Evolutionary conservation across 805 yeast genomes (phyloP), one percentile per base, ranked within the genome.

Genomic region (Saccharomycopsis vini): DNA sequence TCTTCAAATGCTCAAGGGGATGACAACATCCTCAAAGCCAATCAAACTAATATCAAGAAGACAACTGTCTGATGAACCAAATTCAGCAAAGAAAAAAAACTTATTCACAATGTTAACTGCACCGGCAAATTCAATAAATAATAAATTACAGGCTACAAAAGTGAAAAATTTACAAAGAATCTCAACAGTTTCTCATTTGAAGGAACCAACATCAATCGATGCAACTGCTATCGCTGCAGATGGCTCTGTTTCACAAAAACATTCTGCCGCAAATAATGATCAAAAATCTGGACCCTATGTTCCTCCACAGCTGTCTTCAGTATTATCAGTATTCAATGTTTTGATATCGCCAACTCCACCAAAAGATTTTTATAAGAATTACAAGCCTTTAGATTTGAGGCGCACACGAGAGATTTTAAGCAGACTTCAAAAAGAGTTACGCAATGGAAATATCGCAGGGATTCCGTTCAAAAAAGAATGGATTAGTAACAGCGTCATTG

Each of bases 331-430:
- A 1, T 62, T 72, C 2, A 66, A 69, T 9, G 67, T 75, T 9
- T 56, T 77, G 2, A 53, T 74, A 19, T 79, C 81, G 1, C 80
- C 81, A 2, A 56, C 70, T 9, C 82, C 82, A 0, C 60, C 78
- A 0, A 44, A 62, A 44, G 69, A 67, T 46, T 77, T 61, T 53
- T 64, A 77, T 19, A 67, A 36, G 22, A 46, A 37, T 12, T 49
- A 29, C 22, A 20, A 39, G 19, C 43, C 43, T 6, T 22, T 44
- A 5, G 20, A 22, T 16, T 7, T 24, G 29, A 24, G 29, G 29
- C 6, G 29, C 29, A 6, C 29, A 24, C 29, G 12, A 24, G n/a
- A n/a, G n/a, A n/a, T n/a, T n/a, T n/a, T n/a, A n/a, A n/a, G n/a
- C n/a, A n/a, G n/a, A n/a, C n/a, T n/a, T n/a, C 32, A 32, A 6